Evolutionary conservation across 2,329 filamentous ascomycete genomes (phyloP).

Genomic region (Neofusicoccum parvum): DNA sequence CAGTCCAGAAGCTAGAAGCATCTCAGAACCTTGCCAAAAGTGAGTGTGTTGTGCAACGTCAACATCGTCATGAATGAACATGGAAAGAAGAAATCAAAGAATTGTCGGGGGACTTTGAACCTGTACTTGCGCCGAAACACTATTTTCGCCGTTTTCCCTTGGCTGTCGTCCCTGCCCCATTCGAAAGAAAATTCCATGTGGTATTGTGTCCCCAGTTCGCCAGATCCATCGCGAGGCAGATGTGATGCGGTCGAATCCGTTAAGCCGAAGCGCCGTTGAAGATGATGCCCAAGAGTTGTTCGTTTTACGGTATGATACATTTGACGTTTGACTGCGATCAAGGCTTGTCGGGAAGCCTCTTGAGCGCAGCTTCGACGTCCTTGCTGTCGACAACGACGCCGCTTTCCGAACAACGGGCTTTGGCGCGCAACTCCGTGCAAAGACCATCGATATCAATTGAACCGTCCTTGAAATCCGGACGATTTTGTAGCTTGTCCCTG

Average conservation of each 20-base stretch:
- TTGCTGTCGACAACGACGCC: conserved; percentile 87
- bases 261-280: conserved; percentile 21
- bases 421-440: conserved; percentile 89
- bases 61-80: conserved; percentile 9
- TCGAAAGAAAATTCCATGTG: conserved; percentile 6
- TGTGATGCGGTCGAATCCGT: conserved; percentile 1
- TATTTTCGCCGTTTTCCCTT: conserved; percentile 15
- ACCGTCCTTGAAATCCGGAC: conserved; percentile 83
- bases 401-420: conserved; percentile 90
- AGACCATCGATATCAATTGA: conserved; percentile 93
- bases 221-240: conserved; percentile 3
- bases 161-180: conserved; percentile 1
- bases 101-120: conserved; percentile 7
- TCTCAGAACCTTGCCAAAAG: conserved; percentile 2
- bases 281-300: conserved; percentile 19
- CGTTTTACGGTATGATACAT: conserved; percentile 19
- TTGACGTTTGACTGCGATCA: not conserved
- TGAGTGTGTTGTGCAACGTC: conserved; percentile 7
- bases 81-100: not conserved
- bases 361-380: conserved; percentile 71
- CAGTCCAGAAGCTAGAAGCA: not conserved
- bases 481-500: conserved; percentile 88
- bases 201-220: conserved; percentile 8
- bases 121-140: conserved; percentile 17
- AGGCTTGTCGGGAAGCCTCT: conserved; percentile 43